Percentiles rank a stretch among this genome's conserved stretches.
These are phyloP conservation scores for Aspergillus bridgeri DNA, from an alignment of 495 filamentous ascomycete species.

Conservation along the genomic window DNA sequence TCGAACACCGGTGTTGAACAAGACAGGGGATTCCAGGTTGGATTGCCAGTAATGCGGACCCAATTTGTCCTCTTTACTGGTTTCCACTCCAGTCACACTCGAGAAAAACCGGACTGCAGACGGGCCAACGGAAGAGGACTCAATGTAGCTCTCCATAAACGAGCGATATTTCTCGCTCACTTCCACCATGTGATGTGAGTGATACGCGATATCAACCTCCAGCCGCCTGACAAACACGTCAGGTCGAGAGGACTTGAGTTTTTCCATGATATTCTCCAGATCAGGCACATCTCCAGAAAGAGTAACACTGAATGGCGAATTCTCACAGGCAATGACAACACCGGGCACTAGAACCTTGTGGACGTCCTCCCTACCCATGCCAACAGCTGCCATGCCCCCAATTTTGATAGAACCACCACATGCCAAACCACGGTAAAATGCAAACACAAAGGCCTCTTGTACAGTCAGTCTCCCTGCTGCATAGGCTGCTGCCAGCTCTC, in stretches of 20 bases:
- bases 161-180: background rate
- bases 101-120: too few species aligned
- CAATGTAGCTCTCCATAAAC: too few species aligned
- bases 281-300: conserved; percentile 31
- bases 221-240: conserved; percentile 19
- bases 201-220: conserved; percentile 38
- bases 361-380: background rate
- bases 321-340: conserved; percentile 16
- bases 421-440: background rate
- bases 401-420: background rate
- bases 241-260: conserved; percentile 26
- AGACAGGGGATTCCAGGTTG: conserved; percentile 38
- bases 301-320: conserved; percentile 23
- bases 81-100: too few species aligned
- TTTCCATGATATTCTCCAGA: conserved; percentile 32
- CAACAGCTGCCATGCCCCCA: background rate
- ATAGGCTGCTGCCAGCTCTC: background rate
- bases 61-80: too few species aligned
- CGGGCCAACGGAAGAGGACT: too few species aligned
- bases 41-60: conserved; percentile 32
- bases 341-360: background rate
- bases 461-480: background rate
- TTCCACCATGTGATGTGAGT: conserved; percentile 29
- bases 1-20: conserved; percentile 23
- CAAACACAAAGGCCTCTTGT: background rate